Percentiles rank a stretch among this genome's conserved stretches.
Conservation (phyloP, 176 grass and related monocot species). For the Oropetium thomaeum region DNA sequence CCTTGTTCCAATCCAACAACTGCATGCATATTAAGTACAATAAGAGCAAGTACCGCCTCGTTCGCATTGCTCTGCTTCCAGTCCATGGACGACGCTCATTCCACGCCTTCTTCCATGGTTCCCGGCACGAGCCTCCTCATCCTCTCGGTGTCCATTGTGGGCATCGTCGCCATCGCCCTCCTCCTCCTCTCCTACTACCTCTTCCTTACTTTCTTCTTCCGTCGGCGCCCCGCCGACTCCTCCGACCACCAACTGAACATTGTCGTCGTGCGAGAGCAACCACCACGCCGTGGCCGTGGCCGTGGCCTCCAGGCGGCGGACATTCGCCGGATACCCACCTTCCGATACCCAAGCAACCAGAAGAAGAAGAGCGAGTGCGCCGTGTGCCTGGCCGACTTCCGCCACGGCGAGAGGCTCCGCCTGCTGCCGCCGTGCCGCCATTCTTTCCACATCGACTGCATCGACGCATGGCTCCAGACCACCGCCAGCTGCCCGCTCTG, state of each 20-base stretch:
- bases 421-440: slow-evolving; percentile 73
- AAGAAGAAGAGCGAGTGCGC: slow-evolving; percentile 38
- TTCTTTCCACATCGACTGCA: slow-evolving; percentile 93
- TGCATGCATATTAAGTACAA: no score
- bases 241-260: not conserved
- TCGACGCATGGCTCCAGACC: slow-evolving; percentile 89
- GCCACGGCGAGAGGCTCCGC: slow-evolving; percentile 56
- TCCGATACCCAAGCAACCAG: slow-evolving; percentile 28
- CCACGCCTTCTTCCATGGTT: not conserved
- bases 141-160: slow-evolving; percentile 53
- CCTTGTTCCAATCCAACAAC: no score
- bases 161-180: slow-evolving; percentile 57
- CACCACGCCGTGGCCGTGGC: not conserved
- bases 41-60: no score
- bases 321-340: slow-evolving; percentile 59
- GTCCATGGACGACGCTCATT: not conserved
- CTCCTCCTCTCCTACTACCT: slow-evolving; percentile 77
- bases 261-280: not conserved
- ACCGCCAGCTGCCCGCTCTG: slow-evolving; percentile 81
- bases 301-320: slow-evolving; percentile 44
- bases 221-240: not conserved
- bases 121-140: slow-evolving; percentile 43
- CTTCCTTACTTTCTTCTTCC: slow-evolving; percentile 56
- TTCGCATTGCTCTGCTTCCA: not conserved
- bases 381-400: slow-evolving; percentile 77